Base-by-base conservation (phyloP, 768 basidiomycete genomes). In the Agrocybe pediades region DNA sequence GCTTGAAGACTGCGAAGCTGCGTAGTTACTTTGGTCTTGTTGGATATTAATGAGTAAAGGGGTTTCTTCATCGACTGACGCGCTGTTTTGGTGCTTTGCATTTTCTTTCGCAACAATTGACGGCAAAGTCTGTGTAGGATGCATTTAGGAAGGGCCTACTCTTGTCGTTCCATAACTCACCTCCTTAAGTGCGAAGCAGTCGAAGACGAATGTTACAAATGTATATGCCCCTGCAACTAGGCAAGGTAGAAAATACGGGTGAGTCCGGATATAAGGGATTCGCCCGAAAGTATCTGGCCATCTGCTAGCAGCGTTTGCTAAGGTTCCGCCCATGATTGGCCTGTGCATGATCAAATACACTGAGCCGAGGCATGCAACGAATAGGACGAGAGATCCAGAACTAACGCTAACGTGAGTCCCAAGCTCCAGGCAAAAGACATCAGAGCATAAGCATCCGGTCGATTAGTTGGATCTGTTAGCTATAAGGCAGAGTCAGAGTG, bases 241-340 rank as follows among this genome's bases (percentile, higher is more conserved):
- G 57, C 79, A 84, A 9, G 82, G 80, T 9, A 83, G 68, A 50
- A 83, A 75, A 56, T 82, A 82, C 0, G 77, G 76, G 54, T 80
- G 65, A 1, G 60, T 49, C 2, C 61, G 62, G 39, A 79, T 62
- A 41, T 74, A 66, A 0, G 54, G 29, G 17, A 74, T 57, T 21
- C 71, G 63, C 9, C 86, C 86, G 51, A 90, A 82, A 1, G 77
- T 61, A 21, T 70, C 57, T 4, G 87, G 87, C 72, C 87, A 90
- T 27, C 76, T 78, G 40, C 59, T 76, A 9, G 75, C 80, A 1
- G 89, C 84, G 36, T 79, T 78, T 4, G 86, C 79, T 3, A 91
- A 66, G 6, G 78, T 55, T 19, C 89, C 89, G 26, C 88, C 88
- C 2, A 89, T 69, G 23, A 83, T 72, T 16, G 88, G 88, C 1